Evolutionary conservation across 225 moss, liverwort and hornwort species (phyloP).

Genomic region (Physcomitrium patens): DNA sequence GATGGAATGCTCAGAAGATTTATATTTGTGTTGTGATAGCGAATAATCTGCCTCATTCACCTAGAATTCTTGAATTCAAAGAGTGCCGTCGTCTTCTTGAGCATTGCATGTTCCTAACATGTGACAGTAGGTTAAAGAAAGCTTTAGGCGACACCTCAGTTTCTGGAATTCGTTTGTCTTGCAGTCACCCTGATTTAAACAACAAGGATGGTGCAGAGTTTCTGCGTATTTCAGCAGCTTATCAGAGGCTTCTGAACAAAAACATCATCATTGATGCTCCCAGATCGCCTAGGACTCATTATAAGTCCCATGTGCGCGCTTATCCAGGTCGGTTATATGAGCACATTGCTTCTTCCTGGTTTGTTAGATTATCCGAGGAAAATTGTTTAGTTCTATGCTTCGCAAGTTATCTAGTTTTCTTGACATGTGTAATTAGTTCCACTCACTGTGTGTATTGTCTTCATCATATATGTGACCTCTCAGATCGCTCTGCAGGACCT

Average conservation of each 20-base stretch:
- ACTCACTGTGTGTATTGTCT: neutral
- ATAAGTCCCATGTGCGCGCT: conserved; percentile 45
- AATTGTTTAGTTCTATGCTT: neutral
- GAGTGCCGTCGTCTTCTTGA: neutral
- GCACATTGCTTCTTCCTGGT: neutral
- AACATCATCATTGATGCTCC: conserved; percentile 38
- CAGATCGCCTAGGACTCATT: conserved; percentile 44
- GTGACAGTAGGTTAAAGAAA: conserved; percentile 18
- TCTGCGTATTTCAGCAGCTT: conserved; percentile 81
- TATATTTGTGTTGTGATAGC: neutral
- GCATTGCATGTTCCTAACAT: conserved; percentile 5
- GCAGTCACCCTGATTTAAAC: conserved; percentile 91
- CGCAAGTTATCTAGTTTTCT: neutral
- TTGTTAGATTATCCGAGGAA: neutral
- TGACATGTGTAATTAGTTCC: neutral
- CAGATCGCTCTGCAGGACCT: conserved; percentile 36
- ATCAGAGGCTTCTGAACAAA: conserved; percentile 80
- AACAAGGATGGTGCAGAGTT: conserved; percentile 86
- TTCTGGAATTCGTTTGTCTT: conserved; percentile 35
- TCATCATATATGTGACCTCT: neutral
- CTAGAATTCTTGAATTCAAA: neutral
- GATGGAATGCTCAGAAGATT: neutral
- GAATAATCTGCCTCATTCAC: conserved; percentile 1
- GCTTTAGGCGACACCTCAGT: conserved; percentile 26
- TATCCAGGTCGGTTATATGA: conserved; percentile 42